Percentiles rank a stretch among this genome's conserved stretches.
Conservation (phyloP, 495 filamentous ascomycete genomes). For the Penicillium argentinense region DNA sequence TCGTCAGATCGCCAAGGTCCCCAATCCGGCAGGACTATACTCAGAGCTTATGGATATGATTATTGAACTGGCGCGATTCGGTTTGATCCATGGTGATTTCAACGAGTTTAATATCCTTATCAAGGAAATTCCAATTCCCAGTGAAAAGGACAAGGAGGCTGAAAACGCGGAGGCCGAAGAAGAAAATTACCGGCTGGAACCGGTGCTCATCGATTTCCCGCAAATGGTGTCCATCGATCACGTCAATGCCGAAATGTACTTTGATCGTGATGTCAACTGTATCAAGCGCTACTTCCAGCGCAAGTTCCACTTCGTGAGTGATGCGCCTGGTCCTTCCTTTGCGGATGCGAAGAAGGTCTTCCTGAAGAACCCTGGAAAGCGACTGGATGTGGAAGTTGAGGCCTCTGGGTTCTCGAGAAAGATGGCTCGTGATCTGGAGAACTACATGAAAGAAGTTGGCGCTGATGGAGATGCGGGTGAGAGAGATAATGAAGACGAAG, state of each 20-base stretch:
- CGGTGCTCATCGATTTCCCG: conserved; percentile 94
- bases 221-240: conserved; percentile 98
- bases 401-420: conserved; percentile 95
- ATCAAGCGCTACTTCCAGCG: conserved; percentile 90
- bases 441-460: conserved; percentile 76
- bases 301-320: conserved; percentile 82
- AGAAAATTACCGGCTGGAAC: conserved; percentile 44
- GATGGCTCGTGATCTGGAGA: conserved; percentile 89
- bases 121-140: conserved; percentile 60
- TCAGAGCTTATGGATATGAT: conserved; percentile 86
- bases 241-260: conserved; percentile 88
- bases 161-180: conserved; percentile 29
- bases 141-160: conserved; percentile 37
- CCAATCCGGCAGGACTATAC: conserved; percentile 78
- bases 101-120: conserved; percentile 99
- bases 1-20: conserved; percentile 75
- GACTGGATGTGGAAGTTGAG: conserved; percentile 84
- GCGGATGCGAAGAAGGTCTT: conserved; percentile 76
- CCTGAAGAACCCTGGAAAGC: conserved; percentile 58
- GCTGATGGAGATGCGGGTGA: conserved; percentile 55
- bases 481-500: conserved; percentile 36
- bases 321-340: conserved; percentile 82
- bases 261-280: conserved; percentile 91
- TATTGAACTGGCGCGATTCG: conserved; percentile 77
- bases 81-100: conserved; percentile 96